These are phyloP conservation scores for Cordyceps farinosa DNA, from an alignment of 2,329 filamentous ascomycete genomes.

Conservation along the genomic window DNA sequence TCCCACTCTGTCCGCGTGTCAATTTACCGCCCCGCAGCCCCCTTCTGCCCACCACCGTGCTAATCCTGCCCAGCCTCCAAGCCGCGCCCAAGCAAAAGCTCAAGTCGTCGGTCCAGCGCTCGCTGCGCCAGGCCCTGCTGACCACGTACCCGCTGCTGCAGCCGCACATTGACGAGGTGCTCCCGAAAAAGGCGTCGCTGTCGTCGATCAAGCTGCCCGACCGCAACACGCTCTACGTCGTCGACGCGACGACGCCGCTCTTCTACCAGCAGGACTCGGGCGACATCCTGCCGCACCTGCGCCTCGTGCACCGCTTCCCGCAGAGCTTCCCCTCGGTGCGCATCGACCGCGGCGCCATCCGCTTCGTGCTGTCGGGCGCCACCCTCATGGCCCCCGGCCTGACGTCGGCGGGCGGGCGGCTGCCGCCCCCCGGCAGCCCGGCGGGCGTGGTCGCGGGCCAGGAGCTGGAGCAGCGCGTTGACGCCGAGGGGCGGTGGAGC, in stretches of 20 bases:
- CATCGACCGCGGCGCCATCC: slow-evolving; percentile 93
- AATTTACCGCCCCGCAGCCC: not conserved
- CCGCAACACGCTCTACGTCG: slow-evolving; percentile 81
- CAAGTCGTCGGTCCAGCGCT: slow-evolving; percentile 91
- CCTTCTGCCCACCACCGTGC: slow-evolving; percentile 13
- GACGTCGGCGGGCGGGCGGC: slow-evolving; percentile 74
- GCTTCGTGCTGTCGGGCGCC: slow-evolving; percentile 90
- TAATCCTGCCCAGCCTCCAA: slow-evolving; percentile 57
- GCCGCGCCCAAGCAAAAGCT: slow-evolving; percentile 87
- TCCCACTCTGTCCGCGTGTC: no score
- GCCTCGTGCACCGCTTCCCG: slow-evolving; percentile 86
- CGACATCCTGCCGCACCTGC: slow-evolving; percentile 80
- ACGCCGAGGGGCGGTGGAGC: slow-evolving; percentile 54
- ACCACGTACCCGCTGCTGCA: slow-evolving; percentile 81
- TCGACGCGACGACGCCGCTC: slow-evolving; percentile 66
- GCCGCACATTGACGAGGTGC: slow-evolving; percentile 85
- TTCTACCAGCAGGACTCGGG: slow-evolving; percentile 85
- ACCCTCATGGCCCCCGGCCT: slow-evolving; percentile 95
- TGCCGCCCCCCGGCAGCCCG: slow-evolving; percentile 56
- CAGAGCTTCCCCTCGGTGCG: slow-evolving; percentile 77
- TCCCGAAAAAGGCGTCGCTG: slow-evolving; percentile 91
- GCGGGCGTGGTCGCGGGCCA: slow-evolving; percentile 35
- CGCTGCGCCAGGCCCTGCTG: slow-evolving; percentile 76
- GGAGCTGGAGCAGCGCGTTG: slow-evolving; percentile 41
- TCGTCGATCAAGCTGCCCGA: slow-evolving; percentile 92